A percentile compares a stretch with the other conserved stretches of the same genome.
Evolutionary conservation across 495 filamentous ascomycete genomes (phyloP).

Genomic region (Lindgomyces ingoldianus): DNA sequence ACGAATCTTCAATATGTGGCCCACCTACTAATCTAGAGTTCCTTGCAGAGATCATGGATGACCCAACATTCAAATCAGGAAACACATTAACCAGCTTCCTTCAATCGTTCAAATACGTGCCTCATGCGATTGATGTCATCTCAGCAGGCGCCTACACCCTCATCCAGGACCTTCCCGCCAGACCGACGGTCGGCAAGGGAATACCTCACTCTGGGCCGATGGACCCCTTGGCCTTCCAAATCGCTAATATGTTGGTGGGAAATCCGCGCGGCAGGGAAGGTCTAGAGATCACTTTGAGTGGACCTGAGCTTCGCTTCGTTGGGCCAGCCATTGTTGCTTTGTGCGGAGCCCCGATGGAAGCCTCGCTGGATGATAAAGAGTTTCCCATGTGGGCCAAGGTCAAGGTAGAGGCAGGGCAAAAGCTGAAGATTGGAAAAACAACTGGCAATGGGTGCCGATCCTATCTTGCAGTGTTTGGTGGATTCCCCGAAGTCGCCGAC

Average conservation of each 20-base stretch:
- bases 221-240: slow-evolving; percentile 56
- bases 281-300: slow-evolving; percentile 61
- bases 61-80: slow-evolving; percentile 49
- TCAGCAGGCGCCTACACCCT: slow-evolving; percentile 58
- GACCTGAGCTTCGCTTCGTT: slow-evolving; percentile 59
- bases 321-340: slow-evolving; percentile 53
- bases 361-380: slow-evolving; percentile 50
- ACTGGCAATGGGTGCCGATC: slow-evolving; percentile 55
- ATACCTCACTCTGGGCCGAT: slow-evolving; percentile 57
- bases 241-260: slow-evolving; percentile 61
- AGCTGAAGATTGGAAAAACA: slow-evolving; percentile 56
- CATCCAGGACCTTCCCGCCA: slow-evolving; percentile 60
- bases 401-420: slow-evolving; percentile 54
- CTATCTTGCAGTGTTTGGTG: slow-evolving; percentile 62
- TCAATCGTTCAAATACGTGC: slow-evolving; percentile 52
- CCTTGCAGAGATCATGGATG: slow-evolving; percentile 50
- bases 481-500: slow-evolving; percentile 56
- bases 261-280: slow-evolving; percentile 55
- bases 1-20: slow-evolving; percentile 53
- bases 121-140: slow-evolving; percentile 59
- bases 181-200: slow-evolving; percentile 55
- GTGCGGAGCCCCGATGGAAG: slow-evolving; percentile 56
- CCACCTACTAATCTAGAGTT: slow-evolving; percentile 61
- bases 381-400: slow-evolving; percentile 58
- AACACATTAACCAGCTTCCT: slow-evolving; percentile 58